Base-by-base conservation (phyloP, 495 filamentous ascomycete genomes). In the Penicillium nucicola region DNA sequence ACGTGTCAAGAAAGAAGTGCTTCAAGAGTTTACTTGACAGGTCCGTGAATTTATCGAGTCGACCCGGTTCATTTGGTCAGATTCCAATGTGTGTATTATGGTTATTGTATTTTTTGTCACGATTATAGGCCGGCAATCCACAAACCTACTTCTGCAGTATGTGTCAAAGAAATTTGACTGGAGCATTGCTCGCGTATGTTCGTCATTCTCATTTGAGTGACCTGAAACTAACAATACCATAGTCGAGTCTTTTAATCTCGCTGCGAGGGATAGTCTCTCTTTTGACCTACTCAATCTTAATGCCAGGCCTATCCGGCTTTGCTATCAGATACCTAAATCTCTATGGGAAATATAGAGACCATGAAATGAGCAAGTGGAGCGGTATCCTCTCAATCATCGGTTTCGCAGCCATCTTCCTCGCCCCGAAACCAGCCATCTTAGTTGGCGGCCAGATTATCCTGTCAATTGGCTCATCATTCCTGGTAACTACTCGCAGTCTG, bases 101-200 rank as follows among this genome's bases (percentile, higher is more conserved):
- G 32, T 77, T 36, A 14, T 74, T 2, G 56, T 58, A 1, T 45
- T 68, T 28, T 61, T 73, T 31, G 68, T 66, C 18, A 56, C 59
- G 14, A 32, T 58, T 10, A 50, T 72, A 37, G 66, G 57, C 34
- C 62, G 61, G 18, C 60, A 67, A 35, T 57, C 64, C 1, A 52
- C 60, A 3, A 55, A 36, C 18, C 35, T 77, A 20, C 52, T 74
- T 7, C 34, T 77, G 17, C 70, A 73, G 45, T 77, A 72, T 56
- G 64, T 63, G 1, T 75, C 72, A 10, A 69, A 72, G 55, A 61
- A 66, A 19, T 74, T 73, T 36, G 22, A 60, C 19, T 76, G 74
- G 74, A 70, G 58, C 42, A 68, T 75, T 28, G 50, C 59, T 32
- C 46, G 60, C 40, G 71, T 75, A 58, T 14, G 64, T 55, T n/a